Base-by-base conservation (phyloP, 257 asterid genomes). In the Ilex asprella region DNA sequence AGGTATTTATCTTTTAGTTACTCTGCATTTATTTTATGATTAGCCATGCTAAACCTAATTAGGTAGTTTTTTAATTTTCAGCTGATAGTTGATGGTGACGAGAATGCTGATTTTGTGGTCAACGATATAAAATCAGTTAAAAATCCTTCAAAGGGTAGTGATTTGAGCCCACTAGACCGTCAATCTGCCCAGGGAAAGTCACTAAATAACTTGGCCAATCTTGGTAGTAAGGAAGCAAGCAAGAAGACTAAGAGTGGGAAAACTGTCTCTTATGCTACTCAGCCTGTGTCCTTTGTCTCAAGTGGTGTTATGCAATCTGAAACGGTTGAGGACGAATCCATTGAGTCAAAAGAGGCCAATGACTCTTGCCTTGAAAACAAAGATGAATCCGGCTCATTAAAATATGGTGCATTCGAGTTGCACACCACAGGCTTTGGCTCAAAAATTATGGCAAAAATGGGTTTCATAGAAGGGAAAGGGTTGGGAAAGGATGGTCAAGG, bases 381-480 rank as follows among this genome's bases (percentile, higher is more conserved):
- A 69, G 55, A 32, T 29, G 68, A 29, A n/a, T 56, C 83, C 27
- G 69, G 56, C 62, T 59, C 85, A 16, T 69, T 54, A 30, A 78
- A 81, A 61, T 79, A 74, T 35, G 94, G 88, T 64, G 81, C 96
- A 47, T 93, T 93, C 50, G 99, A 93, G 78, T 58, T 82, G 86
- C 99, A 89, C 77, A 93, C 99, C 0, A 93, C 95, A 39, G 99
- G 99, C 41, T 89, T 93, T 70, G 99, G 99, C 43, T 93, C 97
- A 31, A 93, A 85, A 82, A 87, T 89, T 94, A 52, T 93, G 95
- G 97, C 97, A 50, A 93, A 89, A 80, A 89, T 89, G 99, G 99
- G 99, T 56, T 89, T 74, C 63, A 74, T 86, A 31, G 95, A 82
- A 73, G 97, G 97, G 15, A 74, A 61, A 2, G 99, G 97, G 16